Evolutionary conservation across 306 rosid genomes (phyloP).

Genomic region (Quercus ilex): DNA sequence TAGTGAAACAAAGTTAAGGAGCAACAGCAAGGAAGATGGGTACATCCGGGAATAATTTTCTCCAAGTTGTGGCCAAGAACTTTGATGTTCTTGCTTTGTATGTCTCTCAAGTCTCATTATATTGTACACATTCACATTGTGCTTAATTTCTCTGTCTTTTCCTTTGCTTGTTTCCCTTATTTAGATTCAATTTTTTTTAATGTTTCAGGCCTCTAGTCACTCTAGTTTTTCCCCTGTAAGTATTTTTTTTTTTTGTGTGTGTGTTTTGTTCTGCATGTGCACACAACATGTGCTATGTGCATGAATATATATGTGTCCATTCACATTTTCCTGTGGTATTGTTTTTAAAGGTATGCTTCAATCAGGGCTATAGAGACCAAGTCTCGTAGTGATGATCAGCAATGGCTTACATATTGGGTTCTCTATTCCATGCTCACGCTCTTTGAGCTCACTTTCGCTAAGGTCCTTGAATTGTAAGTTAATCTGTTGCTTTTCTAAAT

Average conservation of each 20-base stretch:
- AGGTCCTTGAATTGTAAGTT: conserved; percentile 65
- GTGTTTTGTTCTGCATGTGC: background rate
- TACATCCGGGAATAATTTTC: conserved; percentile 50
- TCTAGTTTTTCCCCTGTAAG: conserved; percentile 91
- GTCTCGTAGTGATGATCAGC: conserved; percentile 73
- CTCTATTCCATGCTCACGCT: conserved; percentile 81
- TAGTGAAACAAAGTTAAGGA: background rate
- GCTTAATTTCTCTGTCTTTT: background rate
- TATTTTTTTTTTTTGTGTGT: background rate
- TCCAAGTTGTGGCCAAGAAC: conserved; percentile 73
- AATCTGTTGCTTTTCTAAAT: background rate
- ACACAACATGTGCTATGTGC: background rate
- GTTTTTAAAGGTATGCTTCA: conserved; percentile 60
- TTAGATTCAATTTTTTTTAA: background rate
- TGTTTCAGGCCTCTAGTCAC: conserved; percentile 72
- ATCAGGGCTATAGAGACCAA: conserved; percentile 82
- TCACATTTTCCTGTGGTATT: background rate
- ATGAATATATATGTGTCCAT: background rate
- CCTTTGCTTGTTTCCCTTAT: background rate
- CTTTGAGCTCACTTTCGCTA: conserved; percentile 91
- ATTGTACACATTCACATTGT: background rate
- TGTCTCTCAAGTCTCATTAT: conserved; percentile 4
- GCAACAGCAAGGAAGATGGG: conserved; percentile 41
- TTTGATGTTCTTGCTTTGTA: conserved; percentile 93
- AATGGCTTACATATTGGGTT: conserved; percentile 99